phyloP scores from a whole-genome alignment of 2,329 filamentous ascomycete species.

The Daldinia eschscholtzii region DNA sequence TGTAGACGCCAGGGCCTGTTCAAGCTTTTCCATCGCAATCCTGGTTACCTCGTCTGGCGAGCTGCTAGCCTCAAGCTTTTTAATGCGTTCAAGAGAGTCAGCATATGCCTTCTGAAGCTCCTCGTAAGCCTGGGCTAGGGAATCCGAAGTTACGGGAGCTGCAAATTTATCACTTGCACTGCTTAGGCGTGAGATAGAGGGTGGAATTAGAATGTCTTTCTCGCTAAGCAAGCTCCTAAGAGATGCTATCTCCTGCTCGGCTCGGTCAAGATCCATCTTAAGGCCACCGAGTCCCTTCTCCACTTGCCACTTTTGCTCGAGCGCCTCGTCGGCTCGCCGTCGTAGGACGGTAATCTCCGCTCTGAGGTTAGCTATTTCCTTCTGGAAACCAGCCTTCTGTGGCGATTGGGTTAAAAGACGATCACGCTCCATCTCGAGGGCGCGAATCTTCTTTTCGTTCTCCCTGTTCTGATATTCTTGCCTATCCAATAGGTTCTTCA shows the following conservation, averaged over 20 bases:
- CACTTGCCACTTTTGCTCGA: conserved; percentile 96
- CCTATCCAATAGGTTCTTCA: conserved; percentile 86
- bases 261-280: conserved; percentile 96
- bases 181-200: conserved; percentile 64
- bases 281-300: conserved; percentile 89
- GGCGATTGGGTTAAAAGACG: conserved; percentile 77
- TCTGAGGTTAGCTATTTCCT: conserved; percentile 82
- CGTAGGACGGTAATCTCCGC: conserved; percentile 88
- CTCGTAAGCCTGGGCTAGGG: conserved; percentile 79
- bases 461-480: conserved; percentile 88
- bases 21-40: conserved; percentile 73
- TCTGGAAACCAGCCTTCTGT: conserved; percentile 82
- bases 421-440: conserved; percentile 83
- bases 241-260: conserved; percentile 91
- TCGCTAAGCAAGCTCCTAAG: conserved; percentile 82
- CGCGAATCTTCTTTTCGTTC: conserved; percentile 82
- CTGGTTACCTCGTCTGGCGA: conserved; percentile 70
- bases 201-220: conserved; percentile 82
- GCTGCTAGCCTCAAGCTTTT: conserved; percentile 68
- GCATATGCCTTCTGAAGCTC: conserved; percentile 80
- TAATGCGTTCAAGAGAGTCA: conserved; percentile 75
- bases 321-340: conserved; percentile 88
- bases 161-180: conserved; percentile 56
- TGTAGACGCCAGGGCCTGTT: conserved; percentile 75
- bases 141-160: conserved; percentile 73